A percentile compares a stretch with the other conserved stretches of the same genome.
phyloP scores from a whole-genome alignment of 257 asterid genomes.

The Asclepias syriaca region DNA sequence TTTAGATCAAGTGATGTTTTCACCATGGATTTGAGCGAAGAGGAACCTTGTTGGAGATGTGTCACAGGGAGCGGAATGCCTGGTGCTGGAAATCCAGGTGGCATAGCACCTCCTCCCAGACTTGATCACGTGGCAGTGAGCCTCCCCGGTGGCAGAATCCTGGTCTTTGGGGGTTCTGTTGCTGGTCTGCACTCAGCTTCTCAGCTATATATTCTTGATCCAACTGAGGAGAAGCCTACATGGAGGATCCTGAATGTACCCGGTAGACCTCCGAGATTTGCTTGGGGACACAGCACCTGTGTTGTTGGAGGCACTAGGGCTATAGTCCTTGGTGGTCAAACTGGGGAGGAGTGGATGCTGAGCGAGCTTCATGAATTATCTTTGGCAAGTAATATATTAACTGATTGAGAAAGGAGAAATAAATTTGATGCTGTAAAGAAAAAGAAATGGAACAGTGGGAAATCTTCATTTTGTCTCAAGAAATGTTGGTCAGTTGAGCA shows the following conservation, averaged over 20 bases:
- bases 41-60: conserved; percentile 82
- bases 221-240: conserved; percentile 91
- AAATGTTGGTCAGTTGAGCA: conserved; percentile 6
- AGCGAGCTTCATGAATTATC: conserved; percentile 85
- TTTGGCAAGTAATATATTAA: conserved; percentile 52
- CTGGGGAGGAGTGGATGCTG: conserved; percentile 97
- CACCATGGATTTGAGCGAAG: conserved; percentile 92
- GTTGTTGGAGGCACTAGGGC: conserved; percentile 94
- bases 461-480: conserved; percentile 19
- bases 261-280: conserved; percentile 79
- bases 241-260: conserved; percentile 93
- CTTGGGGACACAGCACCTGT: conserved; percentile 95
- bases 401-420: conserved; percentile 18
- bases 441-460: neutral
- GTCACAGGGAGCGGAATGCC: conserved; percentile 95
- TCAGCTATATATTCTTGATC: conserved; percentile 86
- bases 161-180: conserved; percentile 88
- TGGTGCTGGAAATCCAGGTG: conserved; percentile 94
- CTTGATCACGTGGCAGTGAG: conserved; percentile 95
- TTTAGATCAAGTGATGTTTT: conserved; percentile 92
- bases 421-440: conserved; percentile 16
- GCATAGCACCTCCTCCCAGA: conserved; percentile 91
- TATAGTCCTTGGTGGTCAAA: conserved; percentile 85
- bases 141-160: conserved; percentile 81
- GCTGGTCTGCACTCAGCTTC: conserved; percentile 98